Evolutionary conservation across 139 green algal genomes (phyloP).

Genomic region (Tetraselmis striata): DNA sequence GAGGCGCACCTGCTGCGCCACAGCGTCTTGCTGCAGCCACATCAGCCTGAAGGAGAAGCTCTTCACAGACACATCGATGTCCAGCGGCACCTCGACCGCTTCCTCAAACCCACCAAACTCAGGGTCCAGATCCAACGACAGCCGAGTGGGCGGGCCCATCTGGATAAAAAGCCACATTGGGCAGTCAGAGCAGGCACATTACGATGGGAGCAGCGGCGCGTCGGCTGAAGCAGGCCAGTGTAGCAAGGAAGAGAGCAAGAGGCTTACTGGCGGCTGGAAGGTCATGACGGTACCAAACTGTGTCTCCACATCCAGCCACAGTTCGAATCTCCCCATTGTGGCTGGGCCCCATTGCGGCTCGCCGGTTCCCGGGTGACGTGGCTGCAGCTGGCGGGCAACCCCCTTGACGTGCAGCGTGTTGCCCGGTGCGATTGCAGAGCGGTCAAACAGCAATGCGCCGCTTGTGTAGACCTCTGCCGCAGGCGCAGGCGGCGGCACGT

Average conservation of each 20-base stretch:
- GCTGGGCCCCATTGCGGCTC: too few relatives aligned
- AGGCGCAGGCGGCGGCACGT: neutral
- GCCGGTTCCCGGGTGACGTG: too few relatives aligned
- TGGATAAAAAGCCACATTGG: neutral
- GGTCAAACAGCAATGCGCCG: neutral
- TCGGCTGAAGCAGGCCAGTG: too few relatives aligned
- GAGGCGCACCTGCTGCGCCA: neutral
- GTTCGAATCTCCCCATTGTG: neutral
- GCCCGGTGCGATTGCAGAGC: neutral
- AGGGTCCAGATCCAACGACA: neutral
- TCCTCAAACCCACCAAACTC: neutral
- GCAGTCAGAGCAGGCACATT: too few relatives aligned
- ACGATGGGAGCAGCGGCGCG: too few relatives aligned
- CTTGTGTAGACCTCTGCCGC: neutral
- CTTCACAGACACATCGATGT: neutral
- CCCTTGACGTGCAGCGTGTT: neutral
- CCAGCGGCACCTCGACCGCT: neutral
- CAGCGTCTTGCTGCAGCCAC: neutral
- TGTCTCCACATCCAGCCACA: neutral
- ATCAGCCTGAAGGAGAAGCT: neutral
- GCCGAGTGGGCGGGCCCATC: neutral
- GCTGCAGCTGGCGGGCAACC: too few relatives aligned
- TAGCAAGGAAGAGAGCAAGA: too few relatives aligned
- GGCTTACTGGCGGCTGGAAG: neutral
- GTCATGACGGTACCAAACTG: neutral